These are phyloP conservation scores for Talaromyces thailandensis DNA, from an alignment of 495 filamentous ascomycete species.

Conservation along the genomic window DNA sequence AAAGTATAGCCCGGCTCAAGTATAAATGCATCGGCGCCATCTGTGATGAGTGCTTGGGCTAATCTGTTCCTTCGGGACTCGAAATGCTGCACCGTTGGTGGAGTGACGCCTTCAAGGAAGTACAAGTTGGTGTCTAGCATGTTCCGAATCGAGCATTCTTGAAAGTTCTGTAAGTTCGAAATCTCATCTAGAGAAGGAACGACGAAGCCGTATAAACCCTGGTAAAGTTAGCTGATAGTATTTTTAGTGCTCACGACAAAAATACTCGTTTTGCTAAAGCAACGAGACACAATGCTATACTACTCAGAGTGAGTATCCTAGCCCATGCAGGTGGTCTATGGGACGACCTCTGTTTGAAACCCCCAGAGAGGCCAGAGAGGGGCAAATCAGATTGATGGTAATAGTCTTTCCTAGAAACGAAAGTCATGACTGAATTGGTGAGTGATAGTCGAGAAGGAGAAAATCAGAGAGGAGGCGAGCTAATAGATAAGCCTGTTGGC, in stretches of 20 bases:
- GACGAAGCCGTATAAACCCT: not conserved
- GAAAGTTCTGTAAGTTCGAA: slow-evolving; percentile 14
- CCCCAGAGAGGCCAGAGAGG: not conserved
- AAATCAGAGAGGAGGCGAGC: not conserved
- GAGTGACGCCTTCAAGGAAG: slow-evolving; percentile 34
- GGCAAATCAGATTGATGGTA: not conserved
- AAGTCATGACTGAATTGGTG: not conserved
- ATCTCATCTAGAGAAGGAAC: not conserved
- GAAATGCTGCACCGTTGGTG: slow-evolving; percentile 32
- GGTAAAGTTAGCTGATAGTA: not conserved
- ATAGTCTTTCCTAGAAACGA: not conserved
- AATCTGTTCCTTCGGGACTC: slow-evolving; percentile 34
- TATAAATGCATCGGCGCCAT: slow-evolving; percentile 39
- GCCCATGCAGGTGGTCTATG: not conserved
- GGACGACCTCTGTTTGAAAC: not conserved
- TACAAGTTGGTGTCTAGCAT: slow-evolving; percentile 27
- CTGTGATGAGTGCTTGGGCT: slow-evolving; percentile 34
- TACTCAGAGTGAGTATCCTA: not conserved
- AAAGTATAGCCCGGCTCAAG: slow-evolving; percentile 50
- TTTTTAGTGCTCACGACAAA: not conserved
- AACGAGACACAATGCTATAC: not conserved
- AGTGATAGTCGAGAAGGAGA: not conserved
- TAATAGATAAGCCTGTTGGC: not conserved
- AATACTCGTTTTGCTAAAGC: not conserved
- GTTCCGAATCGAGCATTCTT: slow-evolving; percentile 37